Percentiles rank a stretch among this genome's conserved stretches.
Evolutionary conservation across 2,329 filamentous ascomycete genomes (phyloP).

Genomic region (Trichophyton verrucosum): DNA sequence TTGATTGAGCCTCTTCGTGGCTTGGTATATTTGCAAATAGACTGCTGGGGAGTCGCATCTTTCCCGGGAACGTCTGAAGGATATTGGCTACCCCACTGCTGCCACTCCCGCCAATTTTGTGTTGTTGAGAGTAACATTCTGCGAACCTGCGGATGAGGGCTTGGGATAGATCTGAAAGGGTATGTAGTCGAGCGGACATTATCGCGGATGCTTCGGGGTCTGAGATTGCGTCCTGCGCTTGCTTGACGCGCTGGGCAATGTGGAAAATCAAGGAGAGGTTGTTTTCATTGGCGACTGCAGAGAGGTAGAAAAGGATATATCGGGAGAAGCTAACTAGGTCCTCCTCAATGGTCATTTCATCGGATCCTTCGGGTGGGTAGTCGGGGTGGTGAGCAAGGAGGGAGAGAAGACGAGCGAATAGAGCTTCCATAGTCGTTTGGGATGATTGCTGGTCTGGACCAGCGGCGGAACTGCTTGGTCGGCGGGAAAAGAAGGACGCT

Average conservation of each 20-base stretch:
- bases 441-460: constrained; percentile 39
- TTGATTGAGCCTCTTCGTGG: constrained; percentile 67
- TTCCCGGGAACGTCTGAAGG: constrained; percentile 70
- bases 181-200: constrained; percentile 51
- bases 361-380: constrained; percentile 40
- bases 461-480: constrained; percentile 22
- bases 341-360: constrained; percentile 38
- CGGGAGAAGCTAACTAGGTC: constrained; percentile 66
- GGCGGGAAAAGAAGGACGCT: constrained; percentile 50
- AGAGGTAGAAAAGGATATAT: constrained; percentile 84
- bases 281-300: constrained; percentile 66
- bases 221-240: constrained; percentile 67
- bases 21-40: constrained; percentile 64
- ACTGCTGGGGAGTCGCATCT: constrained; percentile 65
- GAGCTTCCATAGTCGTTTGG: constrained; percentile 57
- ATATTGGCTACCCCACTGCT: constrained; percentile 33
- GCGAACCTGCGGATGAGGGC: constrained; percentile 73
- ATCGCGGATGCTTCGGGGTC: constrained; percentile 29
- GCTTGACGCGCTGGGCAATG: constrained; percentile 85
- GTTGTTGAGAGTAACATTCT: constrained; percentile 65
- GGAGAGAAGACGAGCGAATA: constrained; percentile 71
- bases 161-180: constrained; percentile 77
- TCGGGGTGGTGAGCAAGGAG: constrained; percentile 90
- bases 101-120: constrained; percentile 31
- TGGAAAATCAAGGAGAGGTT: constrained; percentile 85